Evolutionary conservation across 805 yeast species (phyloP), one percentile per base, ranked within the genome.

Genomic region (Ogataea pini): DNA sequence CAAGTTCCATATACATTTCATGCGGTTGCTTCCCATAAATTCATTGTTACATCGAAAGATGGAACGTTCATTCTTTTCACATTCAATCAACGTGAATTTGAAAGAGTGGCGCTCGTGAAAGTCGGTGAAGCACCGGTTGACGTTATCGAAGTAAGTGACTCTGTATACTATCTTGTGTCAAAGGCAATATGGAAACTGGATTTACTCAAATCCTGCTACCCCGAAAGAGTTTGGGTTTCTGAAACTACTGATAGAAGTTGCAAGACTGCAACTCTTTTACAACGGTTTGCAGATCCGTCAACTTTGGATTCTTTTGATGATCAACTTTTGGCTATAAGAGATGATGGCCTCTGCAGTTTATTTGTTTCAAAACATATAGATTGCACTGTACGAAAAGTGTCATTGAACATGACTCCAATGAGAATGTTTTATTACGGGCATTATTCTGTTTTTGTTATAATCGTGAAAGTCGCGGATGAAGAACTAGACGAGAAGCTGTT

Each of bases 261-360:
- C 25, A 36, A 13, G 7, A 41, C 52, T 18, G 55, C 51, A 3
- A 51, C 51, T 25, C 27, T 59, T 14, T 39, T 60, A 1, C 44
- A 49, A 1, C 20, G 42, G 12, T 13, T 42, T 7, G 6, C 28
- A 1, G 49, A 49, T 19, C 42, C 46, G 6, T 3, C 31, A 2
- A 39, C 48, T 7, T 46, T 36, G 1, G 54, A 47, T 9, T 19
- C 28, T 4, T 18, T 33, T 2, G 59, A 55, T 17, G 62, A 44
- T 36, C 52, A 22, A 43, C 43, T 64, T n/a, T 58, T 68, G 6
- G 42, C 65, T 2, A 36, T 69, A 7, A 54, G 72, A 14, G 70
- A 64, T 31, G 72, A 68, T 50, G 72, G 72, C 0, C 57, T 70
- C 13, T 59, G 63, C 36, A 50, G 61, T 2, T 22, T 64, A 0